Evolutionary conservation across 1,139 yeast species (phyloP).

Genomic region (Pichia sp.): DNA sequence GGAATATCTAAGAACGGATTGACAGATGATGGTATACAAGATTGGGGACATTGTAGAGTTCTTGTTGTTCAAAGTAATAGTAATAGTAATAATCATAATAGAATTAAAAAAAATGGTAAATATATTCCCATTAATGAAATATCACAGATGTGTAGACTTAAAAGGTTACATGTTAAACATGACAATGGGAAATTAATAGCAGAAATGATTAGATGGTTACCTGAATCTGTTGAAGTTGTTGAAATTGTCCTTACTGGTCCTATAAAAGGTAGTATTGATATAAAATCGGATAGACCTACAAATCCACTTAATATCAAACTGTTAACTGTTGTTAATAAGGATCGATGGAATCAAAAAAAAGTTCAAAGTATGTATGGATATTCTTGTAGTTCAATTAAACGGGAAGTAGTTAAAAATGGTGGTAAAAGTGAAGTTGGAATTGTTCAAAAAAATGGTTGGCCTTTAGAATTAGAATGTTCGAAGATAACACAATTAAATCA

Average conservation of each 20-base stretch:
- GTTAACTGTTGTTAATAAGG: conserved; percentile 7
- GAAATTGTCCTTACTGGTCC: conserved; percentile 4
- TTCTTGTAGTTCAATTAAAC: background rate
- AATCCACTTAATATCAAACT: conserved; percentile 1
- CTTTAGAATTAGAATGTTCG: too few relatives aligned
- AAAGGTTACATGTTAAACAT: conserved; percentile 3
- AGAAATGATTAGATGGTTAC: background rate
- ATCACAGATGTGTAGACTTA: background rate
- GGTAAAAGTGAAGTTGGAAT: background rate
- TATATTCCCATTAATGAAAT: background rate
- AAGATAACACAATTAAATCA: too few relatives aligned
- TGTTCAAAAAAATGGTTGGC: too few relatives aligned
- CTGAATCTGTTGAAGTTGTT: conserved; percentile 1
- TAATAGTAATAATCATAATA: too few relatives aligned
- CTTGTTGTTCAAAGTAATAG: too few relatives aligned
- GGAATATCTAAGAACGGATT: background rate
- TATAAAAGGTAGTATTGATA: background rate
- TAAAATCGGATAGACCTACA: background rate
- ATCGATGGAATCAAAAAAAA: conserved; percentile 4
- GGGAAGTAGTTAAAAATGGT: background rate
- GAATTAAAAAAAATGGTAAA: too few relatives aligned
- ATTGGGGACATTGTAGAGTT: too few relatives aligned
- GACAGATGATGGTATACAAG: too few relatives aligned
- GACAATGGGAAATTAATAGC: background rate
- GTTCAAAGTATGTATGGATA: background rate